Conservation (phyloP, 2,329 filamentous ascomycete species). For the Geosmithia morbida region DNA sequence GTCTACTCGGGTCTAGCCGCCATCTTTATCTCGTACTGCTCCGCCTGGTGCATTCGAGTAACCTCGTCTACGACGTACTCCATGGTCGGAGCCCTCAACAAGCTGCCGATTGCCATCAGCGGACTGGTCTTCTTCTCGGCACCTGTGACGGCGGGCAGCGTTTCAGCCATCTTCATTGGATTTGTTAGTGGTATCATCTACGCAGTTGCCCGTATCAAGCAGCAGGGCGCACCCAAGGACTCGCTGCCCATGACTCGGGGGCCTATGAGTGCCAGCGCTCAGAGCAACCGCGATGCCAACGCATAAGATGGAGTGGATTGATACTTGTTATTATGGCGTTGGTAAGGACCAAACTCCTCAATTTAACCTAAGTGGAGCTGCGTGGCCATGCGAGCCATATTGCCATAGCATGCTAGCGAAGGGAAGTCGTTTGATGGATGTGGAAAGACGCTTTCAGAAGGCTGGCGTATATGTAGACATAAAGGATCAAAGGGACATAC, state of each 20-base stretch:
- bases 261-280: constrained; percentile 76
- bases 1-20: constrained; percentile 84
- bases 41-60: constrained; percentile 95
- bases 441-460: not conserved
- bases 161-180: constrained; percentile 80
- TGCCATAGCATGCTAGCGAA: not conserved
- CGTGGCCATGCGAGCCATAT: not conserved
- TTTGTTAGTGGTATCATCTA: constrained; percentile 91
- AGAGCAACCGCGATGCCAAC: constrained; percentile 80
- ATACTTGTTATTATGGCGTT: not conserved
- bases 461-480: not conserved
- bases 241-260: constrained; percentile 50
- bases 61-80: constrained; percentile 97
- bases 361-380: not conserved
- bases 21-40: constrained; percentile 99
- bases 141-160: constrained; percentile 80
- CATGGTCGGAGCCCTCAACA: constrained; percentile 98
- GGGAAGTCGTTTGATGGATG: not conserved
- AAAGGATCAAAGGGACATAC: not conserved
- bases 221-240: constrained; percentile 52
- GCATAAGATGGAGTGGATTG: constrained; percentile 8
- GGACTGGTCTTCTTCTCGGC: constrained; percentile 93
- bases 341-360: not conserved
- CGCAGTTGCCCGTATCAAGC: constrained; percentile 48
- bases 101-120: constrained; percentile 85